Base-by-base conservation (phyloP, 345 rosid species). In the Rhodomyrtus tomentosa region DNA sequence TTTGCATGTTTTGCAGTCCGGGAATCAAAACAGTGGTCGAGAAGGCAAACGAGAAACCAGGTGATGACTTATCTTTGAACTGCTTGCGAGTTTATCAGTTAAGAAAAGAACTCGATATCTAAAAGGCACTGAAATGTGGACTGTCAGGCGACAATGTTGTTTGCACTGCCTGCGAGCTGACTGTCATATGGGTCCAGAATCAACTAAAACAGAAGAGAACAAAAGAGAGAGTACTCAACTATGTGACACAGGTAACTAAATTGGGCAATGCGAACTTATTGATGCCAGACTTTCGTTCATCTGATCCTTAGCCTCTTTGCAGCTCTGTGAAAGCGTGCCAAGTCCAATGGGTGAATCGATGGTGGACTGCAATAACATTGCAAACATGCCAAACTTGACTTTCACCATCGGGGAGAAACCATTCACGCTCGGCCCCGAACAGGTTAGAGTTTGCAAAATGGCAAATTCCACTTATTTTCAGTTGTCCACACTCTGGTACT, bases 301-400 rank as follows among this genome's bases (percentile, higher is more conserved):
- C 79, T 68, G 45, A 68, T 24, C 20, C 25, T 68, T 80, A 7
- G 53, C 56, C 45, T 42, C 27, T 83, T 45, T 29, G 84, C 91
- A 93, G 94, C 88, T 95, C 16, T 95, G 97, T 24, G 92, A 94
- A 82, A 94, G 91, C 89, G 82, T 94, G 50, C 96, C 95, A 5
- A 94, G 93, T 88, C 98, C 95, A 2, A 88, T 86, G 87, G 95
- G 94, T 18, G 94, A 93, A 81, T 91, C 97, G 4, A 55, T 85
- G 10, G 86, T 94, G 4, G 94, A 94, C 81, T 93, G 98, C 50
- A 74, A 68, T 20, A 87, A 83, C 74, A 86, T 94, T 49, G 52
- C 91, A 36, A 54, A 22, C 89, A 90, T 94, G 98, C 95, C 95
- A 80, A 87, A 80, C 85, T 74, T 95, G 55, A 87, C 95, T 22